Conservation (phyloP, 176 grass and related monocot species). For the Eragrostis curvula region DNA sequence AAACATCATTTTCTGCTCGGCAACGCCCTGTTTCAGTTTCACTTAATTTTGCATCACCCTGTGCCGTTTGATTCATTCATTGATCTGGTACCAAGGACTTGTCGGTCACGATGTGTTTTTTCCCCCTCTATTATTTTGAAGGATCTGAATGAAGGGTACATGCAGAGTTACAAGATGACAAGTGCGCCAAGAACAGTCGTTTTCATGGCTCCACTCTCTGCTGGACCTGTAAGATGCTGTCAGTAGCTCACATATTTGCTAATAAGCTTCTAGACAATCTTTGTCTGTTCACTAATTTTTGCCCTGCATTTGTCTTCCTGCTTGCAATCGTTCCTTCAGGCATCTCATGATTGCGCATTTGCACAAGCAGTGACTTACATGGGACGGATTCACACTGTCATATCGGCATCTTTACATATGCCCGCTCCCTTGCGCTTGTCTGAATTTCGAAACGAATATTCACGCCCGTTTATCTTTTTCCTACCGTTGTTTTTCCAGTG, state of each 20-base stretch:
- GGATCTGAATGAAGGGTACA: not conserved
- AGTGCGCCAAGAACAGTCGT: slow-evolving; percentile 13
- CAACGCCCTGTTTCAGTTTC: not conserved
- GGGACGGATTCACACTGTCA: not conserved
- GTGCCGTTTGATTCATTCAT: not conserved
- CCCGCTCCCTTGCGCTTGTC: slow-evolving; percentile 44
- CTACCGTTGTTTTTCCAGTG: no score
- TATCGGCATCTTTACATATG: slow-evolving; percentile 22
- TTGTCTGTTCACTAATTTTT: slow-evolving; percentile 27
- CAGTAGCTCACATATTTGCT: slow-evolving; percentile 5
- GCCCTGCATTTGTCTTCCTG: slow-evolving; percentile 19
- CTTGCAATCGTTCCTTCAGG: slow-evolving; percentile 12
- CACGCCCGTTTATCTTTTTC: not conserved
- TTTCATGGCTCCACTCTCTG: slow-evolving; percentile 41
- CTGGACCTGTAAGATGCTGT: slow-evolving; percentile 28
- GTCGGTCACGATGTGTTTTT: not conserved
- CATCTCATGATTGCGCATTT: slow-evolving; percentile 54
- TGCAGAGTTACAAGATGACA: slow-evolving; percentile 4
- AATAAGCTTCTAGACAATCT: slow-evolving; percentile 43
- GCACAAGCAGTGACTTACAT: slow-evolving; percentile 35
- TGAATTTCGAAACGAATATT: slow-evolving; percentile 55
- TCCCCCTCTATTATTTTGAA: no score
- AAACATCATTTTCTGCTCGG: not conserved
- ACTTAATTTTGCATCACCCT: not conserved
- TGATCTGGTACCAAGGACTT: slow-evolving; percentile 15